Evolutionary conservation across 2,329 filamentous ascomycete genomes (phyloP).

Genomic region (Aspergillus ustus): DNA sequence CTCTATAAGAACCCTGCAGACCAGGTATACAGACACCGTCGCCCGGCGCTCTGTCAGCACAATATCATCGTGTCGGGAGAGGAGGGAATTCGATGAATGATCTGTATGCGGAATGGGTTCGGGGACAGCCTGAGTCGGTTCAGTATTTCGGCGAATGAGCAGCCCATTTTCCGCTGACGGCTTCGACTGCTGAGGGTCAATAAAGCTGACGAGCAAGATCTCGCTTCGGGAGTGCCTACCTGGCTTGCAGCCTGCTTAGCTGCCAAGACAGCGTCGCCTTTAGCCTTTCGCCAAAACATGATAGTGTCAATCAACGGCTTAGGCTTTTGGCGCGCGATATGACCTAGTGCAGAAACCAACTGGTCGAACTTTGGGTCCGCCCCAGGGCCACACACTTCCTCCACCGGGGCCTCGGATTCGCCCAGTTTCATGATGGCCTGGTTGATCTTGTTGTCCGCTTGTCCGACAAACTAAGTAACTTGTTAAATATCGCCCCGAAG

Average conservation of each 20-base stretch:
- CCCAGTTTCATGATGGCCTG: conserved; percentile 80
- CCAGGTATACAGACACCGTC: conserved; percentile 91
- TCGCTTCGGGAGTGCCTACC: conserved; percentile 23
- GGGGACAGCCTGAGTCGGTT: conserved; percentile 61
- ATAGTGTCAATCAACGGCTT: conserved; percentile 95
- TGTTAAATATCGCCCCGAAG: conserved; percentile 35
- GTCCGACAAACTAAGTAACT: conserved; percentile 74
- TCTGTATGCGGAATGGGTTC: conserved; percentile 37
- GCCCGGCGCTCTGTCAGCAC: conserved; percentile 84
- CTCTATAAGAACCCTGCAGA: conserved; percentile 91
- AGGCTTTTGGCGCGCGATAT: conserved; percentile 91
- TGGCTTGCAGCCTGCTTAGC: conserved; percentile 53
- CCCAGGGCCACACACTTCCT: conserved; percentile 86
- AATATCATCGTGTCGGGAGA: conserved; percentile 69
- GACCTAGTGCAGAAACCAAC: conserved; percentile 87
- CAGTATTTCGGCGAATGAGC: conserved; percentile 73
- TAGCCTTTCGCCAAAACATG: conserved; percentile 97
- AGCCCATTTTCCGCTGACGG: conserved; percentile 47
- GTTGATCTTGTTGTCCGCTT: conserved; percentile 95
- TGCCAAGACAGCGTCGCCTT: conserved; percentile 83
- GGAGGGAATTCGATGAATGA: conserved; percentile 37
- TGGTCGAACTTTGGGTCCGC: conserved; percentile 91
- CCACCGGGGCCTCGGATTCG: conserved; percentile 81
- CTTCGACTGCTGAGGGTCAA: conserved; percentile 28
- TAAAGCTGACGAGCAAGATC: conserved; percentile 8